These are phyloP conservation scores for Aureobasidium sp. DNA, from an alignment of 2,329 filamentous ascomycete species.

Conservation along the genomic window DNA sequence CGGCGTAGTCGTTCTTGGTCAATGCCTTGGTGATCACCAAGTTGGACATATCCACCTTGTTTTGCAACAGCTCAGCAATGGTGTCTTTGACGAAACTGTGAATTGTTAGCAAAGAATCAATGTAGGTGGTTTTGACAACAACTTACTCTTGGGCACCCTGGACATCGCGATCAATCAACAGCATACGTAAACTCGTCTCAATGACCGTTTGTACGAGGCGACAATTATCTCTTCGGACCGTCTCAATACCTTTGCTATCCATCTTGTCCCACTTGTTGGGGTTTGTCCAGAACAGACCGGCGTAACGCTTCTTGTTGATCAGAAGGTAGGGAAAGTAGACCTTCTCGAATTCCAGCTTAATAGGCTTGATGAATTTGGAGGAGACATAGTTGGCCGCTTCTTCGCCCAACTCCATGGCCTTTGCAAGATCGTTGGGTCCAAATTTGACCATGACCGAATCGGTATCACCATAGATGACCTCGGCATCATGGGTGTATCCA, in stretches of 20 bases:
- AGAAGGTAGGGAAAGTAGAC: constrained; percentile 96
- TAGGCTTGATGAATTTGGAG: constrained; percentile 87
- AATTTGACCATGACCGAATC: constrained; percentile 99
- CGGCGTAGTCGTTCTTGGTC: constrained; percentile 80
- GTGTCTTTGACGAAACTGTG: constrained; percentile 88
- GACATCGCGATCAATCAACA: constrained; percentile 87
- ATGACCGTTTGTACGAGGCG: constrained; percentile 93
- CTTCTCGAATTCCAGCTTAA: constrained; percentile 99
- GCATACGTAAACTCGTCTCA: constrained; percentile 91
- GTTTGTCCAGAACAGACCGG: constrained; percentile 95
- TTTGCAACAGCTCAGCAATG: constrained; percentile 90
- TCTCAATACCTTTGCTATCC: constrained; percentile 99
- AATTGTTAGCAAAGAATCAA: constrained; percentile 28
- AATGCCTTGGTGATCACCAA: constrained; percentile 97
- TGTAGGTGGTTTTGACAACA: not conserved
- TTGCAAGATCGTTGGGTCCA: constrained; percentile 75
- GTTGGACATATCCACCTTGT: constrained; percentile 98
- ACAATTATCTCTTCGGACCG: constrained; percentile 93
- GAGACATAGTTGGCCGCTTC: constrained; percentile 87
- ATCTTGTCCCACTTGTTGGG: constrained; percentile 97
- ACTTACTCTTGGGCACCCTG: constrained; percentile 87
- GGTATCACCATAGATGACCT: constrained; percentile 98
- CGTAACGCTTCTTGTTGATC: constrained; percentile 99
- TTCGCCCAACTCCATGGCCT: constrained; percentile 91
- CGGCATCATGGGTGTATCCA: constrained; percentile 86